phyloP scores from a whole-genome alignment of 78 protist species.

The Blattamonas nauphoetae region DNA sequence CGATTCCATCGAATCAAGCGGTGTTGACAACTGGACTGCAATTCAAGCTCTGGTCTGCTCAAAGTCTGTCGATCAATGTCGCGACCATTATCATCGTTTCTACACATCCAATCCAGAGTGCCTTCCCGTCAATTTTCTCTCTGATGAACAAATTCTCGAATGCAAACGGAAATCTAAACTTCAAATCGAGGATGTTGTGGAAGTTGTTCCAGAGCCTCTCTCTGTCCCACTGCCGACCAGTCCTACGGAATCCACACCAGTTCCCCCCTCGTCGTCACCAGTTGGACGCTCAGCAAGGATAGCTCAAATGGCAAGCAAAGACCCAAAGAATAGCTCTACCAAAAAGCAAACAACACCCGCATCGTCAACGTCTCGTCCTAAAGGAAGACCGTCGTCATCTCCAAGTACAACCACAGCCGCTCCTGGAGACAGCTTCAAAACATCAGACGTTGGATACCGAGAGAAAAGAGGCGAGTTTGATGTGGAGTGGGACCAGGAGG shows the following conservation, averaged over 20 bases:
- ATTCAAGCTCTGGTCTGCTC: background rate
- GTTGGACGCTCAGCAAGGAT: background rate
- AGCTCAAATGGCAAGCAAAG: too few relatives aligned
- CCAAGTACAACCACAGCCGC: background rate
- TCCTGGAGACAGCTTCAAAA: background rate
- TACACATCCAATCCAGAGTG: background rate
- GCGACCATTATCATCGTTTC: background rate
- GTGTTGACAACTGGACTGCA: constrained; percentile 6
- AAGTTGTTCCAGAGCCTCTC: too few relatives aligned
- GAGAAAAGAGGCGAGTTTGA: background rate
- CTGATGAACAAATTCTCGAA: background rate
- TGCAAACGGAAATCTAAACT: background rate
- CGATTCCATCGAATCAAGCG: constrained; percentile 5
- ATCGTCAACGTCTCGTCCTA: background rate
- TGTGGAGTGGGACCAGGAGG: background rate
- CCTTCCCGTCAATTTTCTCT: background rate
- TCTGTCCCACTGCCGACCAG: too few relatives aligned
- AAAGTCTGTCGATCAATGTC: background rate
- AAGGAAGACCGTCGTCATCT: too few relatives aligned
- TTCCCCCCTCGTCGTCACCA: background rate
- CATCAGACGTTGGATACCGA: background rate
- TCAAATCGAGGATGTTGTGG: background rate
- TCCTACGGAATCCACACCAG: background rate
- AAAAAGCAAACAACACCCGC: background rate
- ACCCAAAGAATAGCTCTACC: background rate